Base-by-base conservation (phyloP, 306 rosid genomes). In the Quercus wislizeni region DNA sequence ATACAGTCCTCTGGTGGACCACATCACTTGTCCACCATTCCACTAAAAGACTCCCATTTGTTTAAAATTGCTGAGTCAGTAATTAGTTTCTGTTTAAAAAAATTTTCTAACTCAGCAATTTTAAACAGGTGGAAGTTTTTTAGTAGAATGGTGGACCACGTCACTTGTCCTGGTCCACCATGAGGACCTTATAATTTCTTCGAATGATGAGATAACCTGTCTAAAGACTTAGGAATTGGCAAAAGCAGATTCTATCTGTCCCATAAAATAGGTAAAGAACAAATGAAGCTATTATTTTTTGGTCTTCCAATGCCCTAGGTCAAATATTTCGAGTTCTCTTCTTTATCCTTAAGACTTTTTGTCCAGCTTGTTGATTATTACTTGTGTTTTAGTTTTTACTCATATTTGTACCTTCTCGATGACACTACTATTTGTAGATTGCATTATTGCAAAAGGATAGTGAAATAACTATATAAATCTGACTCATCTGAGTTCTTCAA, bases 191-290 rank as follows among this genome's bases (percentile, higher is more conserved):
- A 21, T 21, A 21, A 21, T 21, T 21, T 21, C 21, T 21, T 91
- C 90, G 98, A 98, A 92, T 81, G 97, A 95, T 81, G 99, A 95
- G 87, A 74, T 97, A 81, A 95, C 98, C 80, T 95, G 80, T 88
- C 91, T 0, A 97, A 95, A 82, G 99, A 95, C 89, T 97, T 97
- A 95, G 90, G 91, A 95, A 83, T 67, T 95, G 86, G 95, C 85
- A 64, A 89, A 84, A 85, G 90, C 71, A 71, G 97, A 91, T 76
- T 78, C 85, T 75, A 80, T 81, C 73, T 82, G 88, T 85, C 90
- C 88, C 57, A 79, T 69, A 61, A 94, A 92, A 76, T 97, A 95
- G 99, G 99, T 91, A 80, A 83, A 76, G 61, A 76, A 82, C 86
- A 78, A 74, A 52, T 76, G 54, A 30, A 56, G 55, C 28, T 77